Evolutionary conservation across 768 basidiomycete species (phyloP), one percentile per base, ranked within the genome.

Genomic region (Calvatia gigantea): DNA sequence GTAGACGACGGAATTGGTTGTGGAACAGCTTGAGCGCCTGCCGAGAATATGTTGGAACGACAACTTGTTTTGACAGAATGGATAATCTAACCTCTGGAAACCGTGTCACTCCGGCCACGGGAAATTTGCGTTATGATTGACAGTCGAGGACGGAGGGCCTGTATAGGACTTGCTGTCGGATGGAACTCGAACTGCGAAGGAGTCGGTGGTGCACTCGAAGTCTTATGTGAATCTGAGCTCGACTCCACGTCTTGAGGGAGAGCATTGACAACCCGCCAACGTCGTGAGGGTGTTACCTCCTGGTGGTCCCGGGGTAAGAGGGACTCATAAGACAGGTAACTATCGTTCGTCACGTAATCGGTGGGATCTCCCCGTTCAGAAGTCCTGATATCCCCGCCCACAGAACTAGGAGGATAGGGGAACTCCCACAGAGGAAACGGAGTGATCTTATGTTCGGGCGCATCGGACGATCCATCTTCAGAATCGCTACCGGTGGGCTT

Each of bases 401-500:
- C 9, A 29, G 27, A 8, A 33, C 42, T 44, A 23, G 42, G 19
- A n/a, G 23, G 33, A 32, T 27, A 25, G 12, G 52, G 38, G 33
- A n/a, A 44, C 23, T 54, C n/a, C 54, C 54, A 56, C 39, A 56
- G 42, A 17, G 33, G 54, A 47, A 56, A 56, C 8, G 54, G 54
- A n/a, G 54, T 56, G 39, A 56, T 49, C 46, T 4, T 21, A 11
- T 29, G 5, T 31, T 54, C 54, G n/a, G 12, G 29, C 15, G 27
- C 54, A 7, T 8, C 23, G 28, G 42, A 19, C 12, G 47, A 56
- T 35, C n/a, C 29, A n/a, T 49, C 27, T 33, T 48, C 38, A 27
- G 38, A 28, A 55, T 46, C 35, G 15, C 28, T 41, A 14, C 42
- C 29, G 4, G 19, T 19, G 37, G 17, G 15, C 32, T 56, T 56